Evolutionary conservation across 225 moss, liverwort and hornwort genomes (phyloP), one percentile per base, ranked within the genome.

Genomic region (Thuidium tamariscinum): DNA sequence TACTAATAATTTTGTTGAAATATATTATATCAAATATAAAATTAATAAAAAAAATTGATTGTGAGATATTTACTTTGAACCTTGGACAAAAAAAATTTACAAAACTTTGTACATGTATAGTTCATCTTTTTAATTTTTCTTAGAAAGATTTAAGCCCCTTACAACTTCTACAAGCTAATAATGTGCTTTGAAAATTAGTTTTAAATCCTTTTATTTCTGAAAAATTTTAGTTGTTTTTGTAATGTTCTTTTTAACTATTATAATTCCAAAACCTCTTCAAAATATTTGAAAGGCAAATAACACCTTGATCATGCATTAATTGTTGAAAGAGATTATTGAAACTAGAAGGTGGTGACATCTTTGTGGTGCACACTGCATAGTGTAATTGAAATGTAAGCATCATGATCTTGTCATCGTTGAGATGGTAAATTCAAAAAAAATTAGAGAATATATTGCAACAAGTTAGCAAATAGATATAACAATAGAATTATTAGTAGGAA

Each of bases 391-490:
- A 17, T 46, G 29, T 29, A 16, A 27, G 10, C 2, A 12, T 49
- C 7, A 32, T 10, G 12, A 32, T 73, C 20, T 73, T 48, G 32
- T 1, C 15, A 7, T 19, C 32, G 0, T 2, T 73, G 12, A 48
- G 32, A 30, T 20, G 7, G 4, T 17, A 9, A 1, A 17, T 18
- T 17, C 3, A 16, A 0, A 29, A 27, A 42, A 4, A 0, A 44
- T 16, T 71, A 5, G 5, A 17, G 1, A 48, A 32, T 7, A 32
- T 10, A 3, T 1, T 29, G 6, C 10, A 73, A 32, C 4, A 73
- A 19, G 3, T 19, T 7, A 19, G 2, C 4, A 29, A 0, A 48
- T 0, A 48, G 11, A 19, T 20, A 5, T 2, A 7, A 11, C 10
- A 48, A 32, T 17, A 72, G 10, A 46, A 46, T 10, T 11, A 5